Evolutionary conservation across 2,329 filamentous ascomycete species (phyloP).

Genomic region (Rutstroemia sp.): DNA sequence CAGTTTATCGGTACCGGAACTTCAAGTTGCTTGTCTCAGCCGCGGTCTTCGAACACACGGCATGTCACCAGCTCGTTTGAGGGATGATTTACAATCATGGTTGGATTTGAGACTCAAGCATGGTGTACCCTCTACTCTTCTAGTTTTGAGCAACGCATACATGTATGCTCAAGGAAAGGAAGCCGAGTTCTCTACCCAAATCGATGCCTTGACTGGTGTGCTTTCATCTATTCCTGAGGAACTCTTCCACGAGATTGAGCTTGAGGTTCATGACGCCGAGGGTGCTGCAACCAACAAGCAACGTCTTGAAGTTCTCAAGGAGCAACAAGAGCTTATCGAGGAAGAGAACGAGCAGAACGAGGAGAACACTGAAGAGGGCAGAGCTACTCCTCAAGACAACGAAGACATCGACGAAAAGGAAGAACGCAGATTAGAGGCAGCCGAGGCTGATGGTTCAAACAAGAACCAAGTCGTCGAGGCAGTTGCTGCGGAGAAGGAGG

Average conservation of each 20-base stretch:
- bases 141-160: constrained; percentile 95
- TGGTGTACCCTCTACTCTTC: constrained; percentile 89
- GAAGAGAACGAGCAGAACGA: constrained; percentile 93
- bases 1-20: constrained; percentile 82
- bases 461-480: constrained; percentile 46
- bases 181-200: constrained; percentile 75
- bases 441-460: constrained; percentile 37
- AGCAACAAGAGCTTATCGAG: constrained; percentile 96
- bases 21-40: constrained; percentile 86
- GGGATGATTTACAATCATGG: constrained; percentile 90
- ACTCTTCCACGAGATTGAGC: constrained; percentile 97
- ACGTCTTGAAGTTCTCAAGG: constrained; percentile 93
- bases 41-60: constrained; percentile 90
- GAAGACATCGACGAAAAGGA: constrained; percentile 96
- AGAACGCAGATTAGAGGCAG: constrained; percentile 51
- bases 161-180: constrained; percentile 88
- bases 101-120: constrained; percentile 87
- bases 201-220: constrained; percentile 87
- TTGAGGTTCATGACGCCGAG: constrained; percentile 94
- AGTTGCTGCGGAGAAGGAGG: constrained; percentile 47
- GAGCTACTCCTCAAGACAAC: constrained; percentile 71
- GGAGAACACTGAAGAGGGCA: constrained; percentile 66
- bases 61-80: constrained; percentile 78
- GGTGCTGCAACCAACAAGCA: constrained; percentile 98
- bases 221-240: constrained; percentile 94